These are phyloP conservation scores for Ceratonia siliqua DNA, from an alignment of 306 rosid genomes.

Conservation along the genomic window DNA sequence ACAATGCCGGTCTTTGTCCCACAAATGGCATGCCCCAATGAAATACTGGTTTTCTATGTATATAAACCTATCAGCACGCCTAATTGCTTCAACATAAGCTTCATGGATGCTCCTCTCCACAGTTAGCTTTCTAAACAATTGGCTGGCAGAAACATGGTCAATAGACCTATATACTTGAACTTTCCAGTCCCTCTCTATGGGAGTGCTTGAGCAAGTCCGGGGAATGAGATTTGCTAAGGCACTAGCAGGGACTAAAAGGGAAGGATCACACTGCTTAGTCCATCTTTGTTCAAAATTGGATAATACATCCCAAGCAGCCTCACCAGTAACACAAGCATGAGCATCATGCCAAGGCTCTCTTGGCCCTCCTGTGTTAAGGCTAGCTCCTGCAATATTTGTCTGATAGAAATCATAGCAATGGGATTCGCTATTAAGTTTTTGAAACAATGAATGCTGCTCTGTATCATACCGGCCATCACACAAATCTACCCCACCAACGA, in stretches of 20 bases:
- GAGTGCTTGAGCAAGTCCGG: conserved; percentile 37
- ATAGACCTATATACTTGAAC: conserved; percentile 91
- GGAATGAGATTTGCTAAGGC: conserved; percentile 51
- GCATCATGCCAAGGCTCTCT: conserved; percentile 98
- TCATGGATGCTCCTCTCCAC: conserved; percentile 91
- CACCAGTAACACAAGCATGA: conserved; percentile 86
- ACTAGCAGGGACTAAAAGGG: conserved; percentile 59
- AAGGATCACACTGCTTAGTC: conserved; percentile 74
- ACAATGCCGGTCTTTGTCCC: conserved; percentile 70
- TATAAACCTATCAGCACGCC: conserved; percentile 78
- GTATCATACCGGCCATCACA: conserved; percentile 93
- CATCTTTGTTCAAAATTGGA: conserved; percentile 94
- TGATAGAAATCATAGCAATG: conserved; percentile 75
- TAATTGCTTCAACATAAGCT: conserved; percentile 83
- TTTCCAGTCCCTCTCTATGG: conserved; percentile 61
- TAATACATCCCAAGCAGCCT: conserved; percentile 85
- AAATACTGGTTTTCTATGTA: conserved; percentile 95
- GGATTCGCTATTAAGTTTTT: conserved; percentile 56
- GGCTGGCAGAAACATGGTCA: conserved; percentile 71
- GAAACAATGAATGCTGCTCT: conserved; percentile 77
- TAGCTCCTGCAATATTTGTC: conserved; percentile 73
- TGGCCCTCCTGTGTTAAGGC: conserved; percentile 84
- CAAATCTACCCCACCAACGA: conserved; percentile 86
- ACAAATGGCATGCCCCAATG: conserved; percentile 85
- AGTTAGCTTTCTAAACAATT: conserved; percentile 60